Evolutionary conservation across 2,329 filamentous ascomycete genomes (phyloP).

Genomic region (Trichoderma citrinoviride): DNA sequence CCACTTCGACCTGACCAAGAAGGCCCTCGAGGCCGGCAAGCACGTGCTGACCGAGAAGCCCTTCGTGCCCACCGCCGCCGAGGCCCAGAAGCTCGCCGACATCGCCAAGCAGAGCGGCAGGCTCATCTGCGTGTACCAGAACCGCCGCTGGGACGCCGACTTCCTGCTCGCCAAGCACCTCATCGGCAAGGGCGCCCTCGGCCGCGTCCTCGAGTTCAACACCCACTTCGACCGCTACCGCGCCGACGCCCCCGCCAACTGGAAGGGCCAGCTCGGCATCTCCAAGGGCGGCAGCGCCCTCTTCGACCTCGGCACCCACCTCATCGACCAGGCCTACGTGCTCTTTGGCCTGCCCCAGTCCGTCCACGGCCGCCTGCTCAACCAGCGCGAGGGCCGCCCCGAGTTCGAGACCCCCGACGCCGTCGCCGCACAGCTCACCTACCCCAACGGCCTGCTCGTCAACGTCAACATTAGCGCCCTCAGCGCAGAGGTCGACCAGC

Average conservation of each 20-base stretch:
- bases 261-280: conserved; percentile 64
- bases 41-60: conserved; percentile 82
- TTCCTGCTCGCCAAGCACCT: conserved; percentile 68
- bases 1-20: conserved; percentile 64
- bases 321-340: conserved; percentile 71
- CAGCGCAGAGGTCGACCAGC: conserved; percentile 65
- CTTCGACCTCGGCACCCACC: conserved; percentile 73
- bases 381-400: conserved; percentile 54
- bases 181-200: conserved; percentile 57
- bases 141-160: conserved; percentile 75
- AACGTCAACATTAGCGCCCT: conserved; percentile 68
- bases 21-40: conserved; percentile 67
- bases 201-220: conserved; percentile 73
- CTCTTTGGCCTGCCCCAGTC: conserved; percentile 66
- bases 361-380: conserved; percentile 67
- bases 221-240: conserved; percentile 78
- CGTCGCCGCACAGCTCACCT: conserved; percentile 64
- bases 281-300: conserved; percentile 63
- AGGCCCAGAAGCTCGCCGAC: conserved; percentile 62
- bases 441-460: conserved; percentile 60
- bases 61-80: conserved; percentile 68
- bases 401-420: conserved; percentile 55
- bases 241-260: conserved; percentile 55
- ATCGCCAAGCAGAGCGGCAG: conserved; percentile 51
- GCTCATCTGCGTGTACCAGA: conserved; percentile 69